Percentiles rank a stretch among this genome's conserved stretches.
These are phyloP conservation scores for Kluyveromyces sp. DNA, from an alignment of 1,139 yeast species.

Conservation along the genomic window DNA sequence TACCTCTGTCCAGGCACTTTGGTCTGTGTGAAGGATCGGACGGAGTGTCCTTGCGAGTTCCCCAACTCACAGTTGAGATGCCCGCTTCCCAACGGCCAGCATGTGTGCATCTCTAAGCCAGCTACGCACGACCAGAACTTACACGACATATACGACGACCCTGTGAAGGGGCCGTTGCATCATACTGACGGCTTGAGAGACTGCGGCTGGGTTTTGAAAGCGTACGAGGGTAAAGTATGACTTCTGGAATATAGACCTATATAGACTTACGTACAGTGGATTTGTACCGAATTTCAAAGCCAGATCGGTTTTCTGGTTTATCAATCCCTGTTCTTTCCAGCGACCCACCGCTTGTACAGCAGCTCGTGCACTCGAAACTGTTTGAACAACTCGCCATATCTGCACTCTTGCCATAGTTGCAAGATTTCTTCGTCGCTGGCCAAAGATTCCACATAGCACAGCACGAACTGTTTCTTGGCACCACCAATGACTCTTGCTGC, in stretches of 20 bases:
- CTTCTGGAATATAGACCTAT: background rate
- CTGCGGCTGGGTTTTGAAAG: constrained; percentile 68
- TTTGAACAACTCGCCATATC: constrained; percentile 35
- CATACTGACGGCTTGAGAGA: constrained; percentile 53
- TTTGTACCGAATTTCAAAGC: background rate
- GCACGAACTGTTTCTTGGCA: constrained; percentile 70
- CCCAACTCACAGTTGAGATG: constrained; percentile 83
- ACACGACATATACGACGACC: constrained; percentile 41
- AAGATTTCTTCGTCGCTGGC: constrained; percentile 28
- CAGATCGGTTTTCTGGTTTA: background rate
- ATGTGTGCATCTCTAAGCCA: constrained; percentile 75
- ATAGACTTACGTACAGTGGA: background rate
- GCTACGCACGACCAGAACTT: constrained; percentile 39
- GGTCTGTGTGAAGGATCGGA: constrained; percentile 60
- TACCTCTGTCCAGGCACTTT: constrained; percentile 81
- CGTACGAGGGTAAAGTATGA: constrained; percentile 41
- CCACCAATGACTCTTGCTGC: constrained; percentile 78
- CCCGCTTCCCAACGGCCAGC: constrained; percentile 55
- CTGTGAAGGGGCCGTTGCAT: constrained; percentile 46
- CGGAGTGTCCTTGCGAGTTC: constrained; percentile 85
- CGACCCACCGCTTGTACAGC: constrained; percentile 73
- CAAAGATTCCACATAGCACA: constrained; percentile 60
- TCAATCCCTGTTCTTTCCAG: constrained; percentile 71
- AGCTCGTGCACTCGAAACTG: constrained; percentile 51
- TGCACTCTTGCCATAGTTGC: constrained; percentile 19